Evolutionary conservation across 257 asterid genomes (phyloP).

Genomic region (Agastache rugosa): DNA sequence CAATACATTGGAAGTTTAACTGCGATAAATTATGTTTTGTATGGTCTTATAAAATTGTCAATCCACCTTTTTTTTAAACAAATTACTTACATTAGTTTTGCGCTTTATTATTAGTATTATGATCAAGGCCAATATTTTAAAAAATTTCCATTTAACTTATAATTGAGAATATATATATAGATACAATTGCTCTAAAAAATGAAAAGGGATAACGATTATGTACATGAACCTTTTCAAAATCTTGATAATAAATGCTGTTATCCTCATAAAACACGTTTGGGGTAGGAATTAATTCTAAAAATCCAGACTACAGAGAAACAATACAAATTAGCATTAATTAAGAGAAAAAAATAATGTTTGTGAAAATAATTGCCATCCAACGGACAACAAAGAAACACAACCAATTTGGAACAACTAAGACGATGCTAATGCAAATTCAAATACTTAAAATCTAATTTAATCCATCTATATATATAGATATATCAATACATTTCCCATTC

Average conservation of each 20-base stretch:
- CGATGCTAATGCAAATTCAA: slow-evolving; percentile 13
- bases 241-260: slow-evolving; percentile 13
- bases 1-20: background rate
- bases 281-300: slow-evolving; percentile 23
- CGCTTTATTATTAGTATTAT: background rate
- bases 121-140: background rate
- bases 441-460: slow-evolving; percentile 12
- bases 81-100: background rate
- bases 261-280: slow-evolving; percentile 6
- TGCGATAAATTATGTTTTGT: background rate
- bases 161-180: background rate
- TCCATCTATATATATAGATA: background rate
- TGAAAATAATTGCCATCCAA: slow-evolving; percentile 17
- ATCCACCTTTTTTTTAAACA: background rate
- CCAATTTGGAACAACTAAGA: slow-evolving; percentile 32
- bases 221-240: background rate
- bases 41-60: background rate
- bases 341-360: too few relatives aligned
- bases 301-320: slow-evolving; percentile 21
- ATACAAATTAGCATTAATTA: slow-evolving; percentile 4
- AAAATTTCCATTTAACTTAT: background rate
- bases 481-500: background rate
- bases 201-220: background rate
- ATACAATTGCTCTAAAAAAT: background rate
- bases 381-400: background rate